Evolutionary conservation across 305 asterid species (phyloP).

Genomic region (Nicotiana rustica): DNA sequence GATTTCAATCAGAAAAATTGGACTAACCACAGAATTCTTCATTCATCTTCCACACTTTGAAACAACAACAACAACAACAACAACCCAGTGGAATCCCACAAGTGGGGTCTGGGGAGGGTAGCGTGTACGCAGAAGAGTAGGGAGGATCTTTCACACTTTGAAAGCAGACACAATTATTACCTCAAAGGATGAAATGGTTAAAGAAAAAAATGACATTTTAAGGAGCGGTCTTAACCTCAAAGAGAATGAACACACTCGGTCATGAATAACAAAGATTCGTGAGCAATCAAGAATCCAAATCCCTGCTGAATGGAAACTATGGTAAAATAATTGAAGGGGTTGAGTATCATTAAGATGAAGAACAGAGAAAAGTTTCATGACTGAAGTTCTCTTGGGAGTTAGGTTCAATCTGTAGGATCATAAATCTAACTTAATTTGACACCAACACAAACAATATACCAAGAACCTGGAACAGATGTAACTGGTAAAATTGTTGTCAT

Average conservation of each 20-base stretch:
- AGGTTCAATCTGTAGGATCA: not conserved
- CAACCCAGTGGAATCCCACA: no score
- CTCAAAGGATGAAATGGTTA: not conserved
- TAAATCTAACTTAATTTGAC: not conserved
- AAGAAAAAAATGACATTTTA: not conserved
- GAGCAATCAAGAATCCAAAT: not conserved
- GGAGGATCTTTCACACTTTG: not conserved
- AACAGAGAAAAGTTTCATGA: not conserved
- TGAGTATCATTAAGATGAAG: not conserved
- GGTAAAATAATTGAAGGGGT: no score
- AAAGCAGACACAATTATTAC: not conserved
- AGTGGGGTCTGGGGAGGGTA: no score
- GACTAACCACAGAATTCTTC: not conserved
- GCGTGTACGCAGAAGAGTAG: no score
- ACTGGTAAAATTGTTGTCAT: no score
- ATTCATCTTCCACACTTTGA: not conserved
- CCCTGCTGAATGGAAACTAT: not conserved
- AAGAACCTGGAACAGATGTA: not conserved
- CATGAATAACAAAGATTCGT: not conserved
- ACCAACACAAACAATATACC: not conserved
- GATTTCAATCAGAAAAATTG: not conserved
- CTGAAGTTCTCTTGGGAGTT: not conserved
- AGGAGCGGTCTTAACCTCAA: not conserved
- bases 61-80: no score
- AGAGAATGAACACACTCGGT: not conserved